A percentile compares a stretch with the other conserved stretches of the same genome.
These are phyloP conservation scores for Fraxinus velutina DNA, from an alignment of 305 asterid species.

Conservation along the genomic window DNA sequence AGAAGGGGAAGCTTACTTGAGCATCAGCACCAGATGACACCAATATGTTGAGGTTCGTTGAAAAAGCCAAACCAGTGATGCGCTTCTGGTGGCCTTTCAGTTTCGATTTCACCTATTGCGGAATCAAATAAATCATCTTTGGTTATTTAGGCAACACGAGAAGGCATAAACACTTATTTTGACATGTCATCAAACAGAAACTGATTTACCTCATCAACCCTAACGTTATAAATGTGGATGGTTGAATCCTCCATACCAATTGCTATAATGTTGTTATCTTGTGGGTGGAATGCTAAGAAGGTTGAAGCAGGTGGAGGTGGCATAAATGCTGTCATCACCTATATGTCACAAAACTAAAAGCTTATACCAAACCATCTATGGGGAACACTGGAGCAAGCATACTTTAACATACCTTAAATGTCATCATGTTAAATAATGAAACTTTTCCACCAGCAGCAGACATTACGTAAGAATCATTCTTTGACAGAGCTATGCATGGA, in stretches of 20 bases:
- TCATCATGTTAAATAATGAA: constrained; percentile 82
- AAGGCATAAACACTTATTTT: neutral
- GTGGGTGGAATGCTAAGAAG: constrained; percentile 78
- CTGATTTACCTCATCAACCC: constrained; percentile 60
- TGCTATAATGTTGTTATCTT: constrained; percentile 76
- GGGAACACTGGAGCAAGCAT: neutral
- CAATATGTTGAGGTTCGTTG: constrained; percentile 64
- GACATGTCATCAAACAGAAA: neutral
- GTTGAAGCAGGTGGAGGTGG: constrained; percentile 83
- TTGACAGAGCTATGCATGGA: constrained; percentile 82
- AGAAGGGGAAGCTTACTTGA: constrained; percentile 46
- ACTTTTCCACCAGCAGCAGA: constrained; percentile 86
- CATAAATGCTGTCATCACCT: constrained; percentile 92
- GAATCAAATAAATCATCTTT: constrained; percentile 14
- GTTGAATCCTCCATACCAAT: constrained; percentile 86
- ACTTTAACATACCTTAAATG: constrained; percentile 53
- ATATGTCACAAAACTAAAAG: constrained; percentile 13
- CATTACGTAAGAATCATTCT: constrained; percentile 83
- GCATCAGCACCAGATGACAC: constrained; percentile 88
- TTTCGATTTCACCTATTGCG: constrained; percentile 60
- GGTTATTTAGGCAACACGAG: neutral
- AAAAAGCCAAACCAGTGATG: constrained; percentile 76
- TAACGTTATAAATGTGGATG: constrained; percentile 69
- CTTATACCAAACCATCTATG: constrained; percentile 4
- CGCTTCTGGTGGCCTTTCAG: constrained; percentile 86